Percentiles rank a stretch among this genome's conserved stretches.
Evolutionary conservation across 2,329 filamentous ascomycete genomes (phyloP).

Genomic region (Colletotrichum filicis): DNA sequence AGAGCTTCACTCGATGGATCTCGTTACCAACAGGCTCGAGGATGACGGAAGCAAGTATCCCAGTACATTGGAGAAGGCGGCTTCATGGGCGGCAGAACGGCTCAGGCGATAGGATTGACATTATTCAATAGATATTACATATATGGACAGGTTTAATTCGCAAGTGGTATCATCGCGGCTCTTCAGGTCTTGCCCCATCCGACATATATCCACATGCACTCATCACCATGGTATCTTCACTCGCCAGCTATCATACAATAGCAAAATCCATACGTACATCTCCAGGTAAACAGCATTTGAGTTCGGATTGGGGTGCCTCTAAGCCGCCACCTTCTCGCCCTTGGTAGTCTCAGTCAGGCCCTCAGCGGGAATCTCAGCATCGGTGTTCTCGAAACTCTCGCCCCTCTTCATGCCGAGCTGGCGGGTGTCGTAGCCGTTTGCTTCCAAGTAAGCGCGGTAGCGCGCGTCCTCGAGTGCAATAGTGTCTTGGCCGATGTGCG

Average conservation of each 20-base stretch:
- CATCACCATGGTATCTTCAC: background rate
- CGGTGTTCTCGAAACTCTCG: constrained; percentile 34
- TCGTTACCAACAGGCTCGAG: background rate
- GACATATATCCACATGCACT: background rate
- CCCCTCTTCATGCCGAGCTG: constrained; percentile 59
- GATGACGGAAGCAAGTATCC: background rate
- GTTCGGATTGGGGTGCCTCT: background rate
- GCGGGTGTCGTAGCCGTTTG: constrained; percentile 79
- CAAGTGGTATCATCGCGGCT: background rate
- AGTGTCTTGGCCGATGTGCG: constrained; percentile 85
- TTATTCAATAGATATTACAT: background rate
- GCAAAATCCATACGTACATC: no score
- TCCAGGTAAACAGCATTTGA: background rate
- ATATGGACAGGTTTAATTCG: background rate
- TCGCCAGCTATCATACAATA: background rate
- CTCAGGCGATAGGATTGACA: background rate
- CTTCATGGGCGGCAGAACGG: background rate
- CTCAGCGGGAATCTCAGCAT: background rate
- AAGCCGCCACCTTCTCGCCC: background rate
- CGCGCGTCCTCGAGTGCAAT: constrained; percentile 80
- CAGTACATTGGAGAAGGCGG: background rate
- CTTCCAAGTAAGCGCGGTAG: constrained; percentile 79
- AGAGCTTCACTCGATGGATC: background rate
- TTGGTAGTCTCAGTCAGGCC: background rate
- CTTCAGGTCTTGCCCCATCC: background rate